Evolutionary conservation across 352 stramenopile species (phyloP), one percentile per base, ranked within the genome.

Genomic region (Phytophthora pinifolia): DNA sequence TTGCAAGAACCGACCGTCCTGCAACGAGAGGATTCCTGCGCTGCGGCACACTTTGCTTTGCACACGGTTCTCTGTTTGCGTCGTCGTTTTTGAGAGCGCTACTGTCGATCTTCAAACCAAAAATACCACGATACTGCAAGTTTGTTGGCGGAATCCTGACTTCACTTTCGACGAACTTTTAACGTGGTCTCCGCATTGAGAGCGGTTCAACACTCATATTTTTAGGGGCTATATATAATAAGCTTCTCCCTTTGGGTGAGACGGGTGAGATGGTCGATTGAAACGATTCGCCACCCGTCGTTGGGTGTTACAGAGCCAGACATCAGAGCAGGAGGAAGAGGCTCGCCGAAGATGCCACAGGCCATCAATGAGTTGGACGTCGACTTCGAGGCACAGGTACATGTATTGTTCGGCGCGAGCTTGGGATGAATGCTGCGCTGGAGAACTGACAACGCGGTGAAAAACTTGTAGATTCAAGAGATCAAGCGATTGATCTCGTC

Each of bases 401-500:
- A n/a, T 39, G 10, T 2, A 17, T 33, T 12, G 8, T 57, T 0
- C 22, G 22, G 22, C 22, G 22, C 2, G 20, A 3, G 25, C 7
- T 12, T 36, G 13, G 9, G 6, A 36, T 15, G 6, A 6, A 4
- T 15, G 12, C 12, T 13, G 43, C 34, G 25, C 17, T 53, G 33
- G 17, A 49, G 10, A 51, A 32, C 39, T 54, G 41, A 65, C n/a
- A 20, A 33, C 2, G 41, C 18, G 22, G 18, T 43, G 1, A 5
- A 39, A 27, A 38, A 10, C 13, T 30, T 48, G 20, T 45, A 89
- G 83, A 88, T 89, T 50, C 67, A 87, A 43, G 80, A 93, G 75
- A 88, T 91, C 43, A 80, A 74, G 45, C 78, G 80, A 10, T 59
- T 93, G 17, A 82, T 93, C 57, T 88, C 80, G 27, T 76, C 80